These are phyloP conservation scores for Botrytis tulipae DNA, from an alignment of 2,329 filamentous ascomycete genomes.

Conservation along the genomic window DNA sequence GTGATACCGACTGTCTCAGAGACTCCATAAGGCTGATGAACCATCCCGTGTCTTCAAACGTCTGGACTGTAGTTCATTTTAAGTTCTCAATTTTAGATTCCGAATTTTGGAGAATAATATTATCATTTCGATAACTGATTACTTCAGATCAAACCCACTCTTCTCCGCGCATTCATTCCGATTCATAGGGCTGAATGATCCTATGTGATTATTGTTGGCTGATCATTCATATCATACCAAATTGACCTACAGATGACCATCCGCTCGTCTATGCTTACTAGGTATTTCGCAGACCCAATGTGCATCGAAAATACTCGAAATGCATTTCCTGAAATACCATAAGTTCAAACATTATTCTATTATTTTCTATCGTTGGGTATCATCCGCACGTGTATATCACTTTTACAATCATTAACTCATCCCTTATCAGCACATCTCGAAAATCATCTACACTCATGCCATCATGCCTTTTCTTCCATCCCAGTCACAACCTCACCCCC, in stretches of 20 bases:
- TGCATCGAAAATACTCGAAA: not conserved
- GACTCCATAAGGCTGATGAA: not conserved
- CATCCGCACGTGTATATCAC: not conserved
- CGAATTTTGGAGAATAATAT: not conserved
- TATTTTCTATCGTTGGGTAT: slow-evolving; percentile 1
- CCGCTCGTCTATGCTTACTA: not conserved
- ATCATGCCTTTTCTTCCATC: slow-evolving; percentile 12
- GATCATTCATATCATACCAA: not conserved
- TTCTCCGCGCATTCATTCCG: not conserved
- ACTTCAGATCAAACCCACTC: not conserved
- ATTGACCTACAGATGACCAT: not conserved
- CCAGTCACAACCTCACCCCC: not conserved
- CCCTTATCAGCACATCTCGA: not conserved
- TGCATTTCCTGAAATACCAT: not conserved
- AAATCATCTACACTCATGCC: not conserved
- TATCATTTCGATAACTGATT: not conserved
- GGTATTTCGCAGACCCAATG: not conserved
- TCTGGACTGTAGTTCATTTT: not conserved
- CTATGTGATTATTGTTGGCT: not conserved
- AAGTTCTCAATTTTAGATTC: not conserved
- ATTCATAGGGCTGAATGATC: not conserved
- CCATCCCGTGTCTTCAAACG: not conserved
- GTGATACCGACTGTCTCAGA: not conserved
- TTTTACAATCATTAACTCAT: not conserved
- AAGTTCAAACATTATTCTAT: not conserved